Percentiles rank a stretch among this genome's conserved stretches.
Conservation (phyloP, 2,329 filamentous ascomycete species). For the Penicillium olsonii region DNA sequence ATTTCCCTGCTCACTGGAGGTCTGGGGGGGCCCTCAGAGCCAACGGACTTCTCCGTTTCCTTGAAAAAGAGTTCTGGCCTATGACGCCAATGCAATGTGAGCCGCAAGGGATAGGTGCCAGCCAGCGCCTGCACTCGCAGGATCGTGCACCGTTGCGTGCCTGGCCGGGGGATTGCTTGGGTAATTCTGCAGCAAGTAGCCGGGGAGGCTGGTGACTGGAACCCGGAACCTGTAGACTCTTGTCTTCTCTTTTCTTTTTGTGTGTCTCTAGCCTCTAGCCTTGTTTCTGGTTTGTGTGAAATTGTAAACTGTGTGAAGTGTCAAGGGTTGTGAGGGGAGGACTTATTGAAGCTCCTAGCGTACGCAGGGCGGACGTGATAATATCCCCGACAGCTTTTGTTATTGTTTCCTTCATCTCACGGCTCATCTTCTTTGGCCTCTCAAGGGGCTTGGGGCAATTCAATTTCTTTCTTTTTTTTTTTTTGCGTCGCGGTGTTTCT, state of each 20-base stretch:
- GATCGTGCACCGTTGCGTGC: conserved; percentile 14
- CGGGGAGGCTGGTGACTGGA: no score
- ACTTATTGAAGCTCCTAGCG: conserved; percentile 24
- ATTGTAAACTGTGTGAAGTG: no score
- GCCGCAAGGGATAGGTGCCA: conserved; percentile 25
- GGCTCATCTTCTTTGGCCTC: conserved; percentile 11
- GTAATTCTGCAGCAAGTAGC: not conserved
- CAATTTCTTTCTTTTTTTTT: conserved; percentile 12
- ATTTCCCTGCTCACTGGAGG: conserved; percentile 11
- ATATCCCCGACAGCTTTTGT: conserved; percentile 12
- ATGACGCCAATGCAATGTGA: conserved; percentile 23
- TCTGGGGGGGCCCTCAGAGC: conserved; percentile 7
- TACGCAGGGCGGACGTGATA: conserved; percentile 15
- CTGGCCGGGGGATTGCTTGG: conserved; percentile 5
- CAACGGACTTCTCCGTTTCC: conserved; percentile 23
- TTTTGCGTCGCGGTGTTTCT: not conserved
- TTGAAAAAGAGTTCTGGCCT: conserved; percentile 10
- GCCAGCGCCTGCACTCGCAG: conserved; percentile 11
- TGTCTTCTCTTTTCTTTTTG: not conserved
- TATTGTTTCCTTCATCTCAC: conserved; percentile 12
- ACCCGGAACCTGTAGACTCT: no score
- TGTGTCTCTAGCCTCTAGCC: no score
- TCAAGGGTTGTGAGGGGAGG: not conserved
- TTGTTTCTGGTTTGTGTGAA: no score
- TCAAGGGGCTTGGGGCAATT: conserved; percentile 4